Conservation (phyloP, 768 basidiomycete species). For the Collybiopsis confluens region DNA sequence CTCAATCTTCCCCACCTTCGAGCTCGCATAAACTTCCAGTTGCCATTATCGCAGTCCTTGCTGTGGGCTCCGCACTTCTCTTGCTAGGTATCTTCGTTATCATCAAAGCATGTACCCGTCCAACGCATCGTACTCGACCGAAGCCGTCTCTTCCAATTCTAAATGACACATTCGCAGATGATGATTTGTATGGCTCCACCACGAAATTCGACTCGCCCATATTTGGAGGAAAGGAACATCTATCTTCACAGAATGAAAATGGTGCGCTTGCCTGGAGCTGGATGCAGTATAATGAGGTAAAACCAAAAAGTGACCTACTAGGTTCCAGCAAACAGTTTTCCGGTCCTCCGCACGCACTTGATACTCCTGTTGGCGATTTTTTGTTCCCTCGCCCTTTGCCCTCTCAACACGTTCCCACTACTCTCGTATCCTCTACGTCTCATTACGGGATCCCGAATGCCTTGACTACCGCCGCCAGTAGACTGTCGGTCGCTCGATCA, state of each 20-base stretch:
- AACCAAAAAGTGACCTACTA: constrained; percentile 12
- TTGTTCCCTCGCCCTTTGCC: constrained; percentile 5
- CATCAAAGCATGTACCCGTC: constrained; percentile 44
- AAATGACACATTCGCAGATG: constrained; percentile 49
- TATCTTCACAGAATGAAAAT: constrained; percentile 40
- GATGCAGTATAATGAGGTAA: constrained; percentile 44
- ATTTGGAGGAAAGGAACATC: constrained; percentile 71
- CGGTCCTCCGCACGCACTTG: constrained; percentile 6
- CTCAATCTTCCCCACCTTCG: constrained; percentile 6
- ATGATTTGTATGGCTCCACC: constrained; percentile 40
- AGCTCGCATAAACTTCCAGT: constrained; percentile 37
- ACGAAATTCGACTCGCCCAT: constrained; percentile 50
- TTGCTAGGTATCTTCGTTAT: constrained; percentile 46
- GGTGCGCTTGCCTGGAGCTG: constrained; percentile 51
- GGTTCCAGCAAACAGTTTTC: not conserved
- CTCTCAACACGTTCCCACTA: constrained; percentile 5
- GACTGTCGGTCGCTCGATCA: constrained; percentile 38
- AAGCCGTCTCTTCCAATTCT: constrained; percentile 75
- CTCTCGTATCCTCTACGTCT: not conserved
- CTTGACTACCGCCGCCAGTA: constrained; percentile 20
- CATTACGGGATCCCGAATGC: not conserved
- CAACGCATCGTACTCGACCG: constrained; percentile 48
- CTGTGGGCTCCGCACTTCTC: constrained; percentile 45
- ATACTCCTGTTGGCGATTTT: not conserved
- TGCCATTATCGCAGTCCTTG: constrained; percentile 47